phyloP scores from a whole-genome alignment of 139 green algal genomes.

The Limnomonas spitsbergensis region DNA sequence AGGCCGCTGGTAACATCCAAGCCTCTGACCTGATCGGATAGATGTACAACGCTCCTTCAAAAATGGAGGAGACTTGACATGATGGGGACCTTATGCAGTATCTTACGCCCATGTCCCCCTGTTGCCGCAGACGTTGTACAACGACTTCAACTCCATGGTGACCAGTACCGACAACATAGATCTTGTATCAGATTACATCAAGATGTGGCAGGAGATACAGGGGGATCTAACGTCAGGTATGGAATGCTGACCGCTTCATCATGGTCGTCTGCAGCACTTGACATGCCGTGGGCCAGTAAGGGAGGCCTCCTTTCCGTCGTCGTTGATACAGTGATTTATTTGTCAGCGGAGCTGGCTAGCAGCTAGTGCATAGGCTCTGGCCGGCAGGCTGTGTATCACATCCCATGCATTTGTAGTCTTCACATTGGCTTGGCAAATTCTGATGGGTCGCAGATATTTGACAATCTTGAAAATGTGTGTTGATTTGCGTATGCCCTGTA shows the following conservation, averaged over 20 bases:
- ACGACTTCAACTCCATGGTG: neutral
- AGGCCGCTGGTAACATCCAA: no score
- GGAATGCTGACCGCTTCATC: neutral
- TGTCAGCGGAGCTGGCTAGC: neutral
- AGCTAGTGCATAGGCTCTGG: neutral
- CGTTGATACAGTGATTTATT: neutral
- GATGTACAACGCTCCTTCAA: no score
- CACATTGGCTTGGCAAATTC: neutral
- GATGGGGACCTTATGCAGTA: no score
- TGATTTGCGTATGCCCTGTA: no score
- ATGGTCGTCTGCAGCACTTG: no score
- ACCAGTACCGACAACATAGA: neutral
- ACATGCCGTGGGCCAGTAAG: no score
- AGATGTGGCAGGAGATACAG: neutral
- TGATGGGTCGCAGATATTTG: no score
- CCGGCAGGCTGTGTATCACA: neutral
- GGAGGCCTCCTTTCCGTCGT: no score
- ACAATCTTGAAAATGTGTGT: no score
- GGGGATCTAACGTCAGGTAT: neutral
- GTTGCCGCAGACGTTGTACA: neutral
- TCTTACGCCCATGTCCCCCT: neutral
- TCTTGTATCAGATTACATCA: neutral
- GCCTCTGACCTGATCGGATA: no score
- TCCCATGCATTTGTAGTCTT: neutral
- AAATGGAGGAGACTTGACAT: no score